Conservation (phyloP, 1,284 basidiomycete species). For the Puccinia novopanici region DNA sequence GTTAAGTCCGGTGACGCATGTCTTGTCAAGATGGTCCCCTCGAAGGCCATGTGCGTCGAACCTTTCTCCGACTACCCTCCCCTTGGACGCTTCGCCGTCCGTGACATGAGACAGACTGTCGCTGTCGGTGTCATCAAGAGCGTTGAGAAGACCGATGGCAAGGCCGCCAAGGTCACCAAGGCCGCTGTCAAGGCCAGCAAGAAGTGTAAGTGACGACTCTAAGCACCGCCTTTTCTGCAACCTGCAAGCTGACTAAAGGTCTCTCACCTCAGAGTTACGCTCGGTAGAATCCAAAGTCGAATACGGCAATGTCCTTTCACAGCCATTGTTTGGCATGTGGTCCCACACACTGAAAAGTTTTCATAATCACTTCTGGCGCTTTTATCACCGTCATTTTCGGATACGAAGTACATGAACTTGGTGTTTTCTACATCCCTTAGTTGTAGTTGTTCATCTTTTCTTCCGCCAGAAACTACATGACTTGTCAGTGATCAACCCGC, state of each 20-base stretch:
- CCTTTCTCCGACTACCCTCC: conserved; percentile 75
- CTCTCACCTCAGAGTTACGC: conserved; percentile 47
- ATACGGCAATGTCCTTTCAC: neutral
- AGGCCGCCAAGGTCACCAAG: conserved; percentile 63
- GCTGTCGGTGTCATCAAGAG: conserved; percentile 96
- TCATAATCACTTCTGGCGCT: conserved; percentile 33
- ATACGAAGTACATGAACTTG: conserved; percentile 37
- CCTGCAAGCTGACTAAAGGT: too few species aligned
- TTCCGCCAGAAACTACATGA: neutral
- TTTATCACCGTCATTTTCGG: conserved; percentile 51
- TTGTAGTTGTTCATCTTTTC: conserved; percentile 21
- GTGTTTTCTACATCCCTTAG: conserved; percentile 25
- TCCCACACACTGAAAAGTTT: neutral
- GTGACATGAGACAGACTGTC: conserved; percentile 70
- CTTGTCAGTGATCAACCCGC: neutral
- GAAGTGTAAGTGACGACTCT: conserved; percentile 28
- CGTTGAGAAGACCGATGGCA: conserved; percentile 87
- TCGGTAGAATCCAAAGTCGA: conserved; percentile 40
- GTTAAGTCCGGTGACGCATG: conserved; percentile 65
- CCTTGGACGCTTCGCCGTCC: conserved; percentile 87
- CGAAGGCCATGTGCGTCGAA: conserved; percentile 80
- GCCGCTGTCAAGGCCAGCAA: conserved; percentile 67
- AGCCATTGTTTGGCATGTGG: neutral
- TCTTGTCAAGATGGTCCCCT: conserved; percentile 95
- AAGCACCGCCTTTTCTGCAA: too few species aligned